Evolutionary conservation across 192 early-diverging fungal genomes (phyloP), one percentile per base, ranked within the genome.

Genomic region (Coemansia sp.): DNA sequence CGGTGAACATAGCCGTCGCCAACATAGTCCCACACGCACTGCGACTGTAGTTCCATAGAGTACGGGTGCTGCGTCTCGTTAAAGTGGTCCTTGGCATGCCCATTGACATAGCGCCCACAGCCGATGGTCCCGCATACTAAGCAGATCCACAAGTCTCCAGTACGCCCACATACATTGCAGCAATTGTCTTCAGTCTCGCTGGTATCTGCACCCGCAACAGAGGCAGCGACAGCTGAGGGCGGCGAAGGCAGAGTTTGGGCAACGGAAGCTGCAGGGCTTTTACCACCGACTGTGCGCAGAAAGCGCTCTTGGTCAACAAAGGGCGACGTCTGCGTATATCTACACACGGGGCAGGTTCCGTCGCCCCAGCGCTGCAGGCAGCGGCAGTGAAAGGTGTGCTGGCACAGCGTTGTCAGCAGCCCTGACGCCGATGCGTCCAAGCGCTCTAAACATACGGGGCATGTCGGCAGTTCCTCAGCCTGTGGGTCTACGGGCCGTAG

Each of bases 11-110:
- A 93, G 2, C 94, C 96, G 71, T 99, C 97, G 5, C 96, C 93
- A 1, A 88, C 91, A 80, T 99, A 99, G 73, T 99, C 97, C 97
- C 97, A 99, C 47, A 99, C 96, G 2, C 94, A 76, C 78, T 99
- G 97, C 12, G 94, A 98, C 56, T 93, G 94, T 12, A 98, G 83
- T 70, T 99, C 96, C 65, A 99, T 75, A 16, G 95, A 86, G 74
- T 95, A 99, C 5, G 93, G 75, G 70, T 99, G 97, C 29, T 83
- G 73, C 4, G 94, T 95, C 35, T 88, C 87, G 47, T 74, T 81
- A 70, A 92, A 99, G 70, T 99, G 97, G 35, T 83, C 80, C 52
- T 93, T 90, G 0, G 97, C 97, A 69, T 98, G 96, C 20, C 86
- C 94, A 18, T 87, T 86, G 49, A 91, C 88, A 70, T 99, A 99